Evolutionary conservation across 805 yeast species (phyloP).

Genomic region (Trichomonascus vanleenenianus): DNA sequence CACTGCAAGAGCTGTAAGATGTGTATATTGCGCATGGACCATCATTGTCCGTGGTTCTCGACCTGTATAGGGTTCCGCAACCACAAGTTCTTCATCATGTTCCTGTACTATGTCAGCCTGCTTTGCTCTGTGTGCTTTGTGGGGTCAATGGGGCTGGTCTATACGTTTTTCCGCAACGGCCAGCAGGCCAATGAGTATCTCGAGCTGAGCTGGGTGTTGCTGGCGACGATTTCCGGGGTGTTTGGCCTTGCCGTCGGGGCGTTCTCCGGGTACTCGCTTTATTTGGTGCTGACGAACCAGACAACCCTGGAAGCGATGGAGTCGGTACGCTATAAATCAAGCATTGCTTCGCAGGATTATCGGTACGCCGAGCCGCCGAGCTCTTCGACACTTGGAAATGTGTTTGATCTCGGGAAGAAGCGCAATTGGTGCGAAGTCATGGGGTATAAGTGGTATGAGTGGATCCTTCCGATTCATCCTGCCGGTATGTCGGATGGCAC

Average conservation of each 20-base stretch:
- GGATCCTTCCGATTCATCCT: slow-evolving; percentile 59
- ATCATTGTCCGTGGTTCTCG: slow-evolving; percentile 86
- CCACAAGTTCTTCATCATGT: slow-evolving; percentile 74
- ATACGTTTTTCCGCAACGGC: slow-evolving; percentile 18
- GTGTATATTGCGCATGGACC: slow-evolving; percentile 49
- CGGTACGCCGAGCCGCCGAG: slow-evolving; percentile 37
- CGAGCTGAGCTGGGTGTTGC: slow-evolving; percentile 52
- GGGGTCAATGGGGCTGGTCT: slow-evolving; percentile 26
- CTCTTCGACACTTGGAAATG: slow-evolving; percentile 47
- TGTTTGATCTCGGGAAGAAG: slow-evolving; percentile 63
- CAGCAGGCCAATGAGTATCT: slow-evolving; percentile 31
- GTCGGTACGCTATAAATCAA: slow-evolving; percentile 28
- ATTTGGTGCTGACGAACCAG: slow-evolving; percentile 49
- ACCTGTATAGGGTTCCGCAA: slow-evolving; percentile 77
- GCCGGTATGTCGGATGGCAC: slow-evolving; percentile 33
- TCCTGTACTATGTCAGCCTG: slow-evolving; percentile 46
- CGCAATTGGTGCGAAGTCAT: slow-evolving; percentile 62
- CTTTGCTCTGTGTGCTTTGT: slow-evolving; percentile 39
- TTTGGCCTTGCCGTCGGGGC: slow-evolving; percentile 49
- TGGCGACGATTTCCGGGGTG: slow-evolving; percentile 46
- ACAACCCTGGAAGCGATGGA: slow-evolving; percentile 74
- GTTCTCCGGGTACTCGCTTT: slow-evolving; percentile 45
- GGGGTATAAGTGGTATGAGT: slow-evolving; percentile 59
- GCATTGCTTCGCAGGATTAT: slow-evolving; percentile 27
- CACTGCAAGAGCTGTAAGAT: slow-evolving; percentile 34